Evolutionary conservation across 345 rosid species (phyloP), one percentile per base, ranked within the genome.

Genomic region (Draba incana): DNA sequence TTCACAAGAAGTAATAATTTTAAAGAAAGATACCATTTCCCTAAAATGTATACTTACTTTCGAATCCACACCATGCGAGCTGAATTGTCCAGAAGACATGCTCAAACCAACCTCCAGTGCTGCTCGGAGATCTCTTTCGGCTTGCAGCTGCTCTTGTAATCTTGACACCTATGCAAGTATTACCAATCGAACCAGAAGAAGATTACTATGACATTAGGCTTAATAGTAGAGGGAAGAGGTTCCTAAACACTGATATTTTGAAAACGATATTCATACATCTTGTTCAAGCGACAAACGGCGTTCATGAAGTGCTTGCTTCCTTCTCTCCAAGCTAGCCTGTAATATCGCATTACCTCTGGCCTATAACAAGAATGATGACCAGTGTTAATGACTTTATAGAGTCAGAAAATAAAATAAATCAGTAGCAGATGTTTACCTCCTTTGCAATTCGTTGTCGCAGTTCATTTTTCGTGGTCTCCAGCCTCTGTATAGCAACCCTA

Each of bases 251-350:
- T 14, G 14, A 74, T n/a, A 56, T 51, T 20, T 54, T 31, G 37
- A 44, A 50, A 78, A 68, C 71, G 65, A 80, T 57, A 64, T 13
- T 15, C 50, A 51, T 89, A 94, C 97, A 86, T 94, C 97, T 89
- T 91, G 99, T 75, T 91, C 97, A 74, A 94, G 99, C 45, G 95
- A 97, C 82, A 94, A 74, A 64, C 99, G 97, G 59, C 96, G 87
- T 76, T 94, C 99, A 70, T 94, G 97, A 81, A 94, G 79, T 48
- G 99, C 99, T 83, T 94, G 99, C 80, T 94, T 94, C 83, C 97
- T 91, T 81, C 96, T 84, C 83, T 94, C 97, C 75, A 94, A 79
- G 83, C 97, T 91, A 68, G 96, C 96, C 72, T 94, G 99, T 56
- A 94, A 82, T 79, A 94, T 88, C 44, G 99, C 97, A 78, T 94